Conservation (phyloP, 345 rosid genomes). For the Lumnitzera littorea region DNA sequence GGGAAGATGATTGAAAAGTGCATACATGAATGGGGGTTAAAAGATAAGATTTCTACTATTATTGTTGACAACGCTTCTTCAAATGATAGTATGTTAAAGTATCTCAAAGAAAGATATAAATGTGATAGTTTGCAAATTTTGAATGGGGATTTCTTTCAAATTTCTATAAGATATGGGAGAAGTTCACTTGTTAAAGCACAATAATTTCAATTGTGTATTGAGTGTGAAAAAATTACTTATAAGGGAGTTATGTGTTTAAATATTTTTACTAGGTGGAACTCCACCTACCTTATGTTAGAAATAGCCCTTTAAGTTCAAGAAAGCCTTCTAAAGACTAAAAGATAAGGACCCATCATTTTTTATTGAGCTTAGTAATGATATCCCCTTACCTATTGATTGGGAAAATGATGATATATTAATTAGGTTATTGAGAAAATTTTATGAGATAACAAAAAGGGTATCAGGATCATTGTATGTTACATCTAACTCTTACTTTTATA, state of each 20-base stretch:
- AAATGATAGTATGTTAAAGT: too few relatives aligned
- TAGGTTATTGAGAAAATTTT: too few relatives aligned
- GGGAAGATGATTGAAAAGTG: too few relatives aligned
- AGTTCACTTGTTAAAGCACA: background rate
- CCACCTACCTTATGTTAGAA: background rate
- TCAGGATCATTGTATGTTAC: background rate
- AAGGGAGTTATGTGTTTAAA: background rate
- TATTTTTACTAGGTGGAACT: background rate
- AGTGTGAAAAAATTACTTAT: background rate
- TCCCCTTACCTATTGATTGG: too few relatives aligned
- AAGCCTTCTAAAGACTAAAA: slow-evolving; percentile 3
- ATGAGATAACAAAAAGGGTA: background rate
- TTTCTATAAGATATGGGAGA: slow-evolving; percentile 2
- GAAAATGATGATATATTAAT: background rate
- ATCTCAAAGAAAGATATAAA: background rate
- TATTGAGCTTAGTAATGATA: too few relatives aligned
- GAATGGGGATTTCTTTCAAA: slow-evolving; percentile 3
- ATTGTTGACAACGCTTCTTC: too few relatives aligned
- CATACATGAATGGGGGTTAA: too few relatives aligned
- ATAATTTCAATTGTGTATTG: background rate
- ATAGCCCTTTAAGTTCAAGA: background rate
- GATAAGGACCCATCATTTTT: background rate
- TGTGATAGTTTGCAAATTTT: background rate
- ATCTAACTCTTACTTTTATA: background rate
- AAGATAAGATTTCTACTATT: too few relatives aligned